Percentiles rank a stretch among this genome's conserved stretches.
phyloP scores from a whole-genome alignment of 1,284 basidiomycete genomes.

The Thecaphora frezii region DNA sequence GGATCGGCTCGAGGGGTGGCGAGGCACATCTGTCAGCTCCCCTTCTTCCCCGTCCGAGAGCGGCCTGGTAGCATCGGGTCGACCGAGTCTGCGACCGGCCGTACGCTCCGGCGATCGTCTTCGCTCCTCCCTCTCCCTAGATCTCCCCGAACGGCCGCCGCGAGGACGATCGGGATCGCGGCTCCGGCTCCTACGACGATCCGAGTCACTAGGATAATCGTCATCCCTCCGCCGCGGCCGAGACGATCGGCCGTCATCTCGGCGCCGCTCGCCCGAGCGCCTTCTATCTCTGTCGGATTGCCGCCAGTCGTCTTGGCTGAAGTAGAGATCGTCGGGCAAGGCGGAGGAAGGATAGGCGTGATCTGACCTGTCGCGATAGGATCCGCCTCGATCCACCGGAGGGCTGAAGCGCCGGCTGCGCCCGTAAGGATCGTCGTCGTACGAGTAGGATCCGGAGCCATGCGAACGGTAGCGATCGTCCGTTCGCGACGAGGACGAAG shows the following conservation, averaged over 20 bases:
- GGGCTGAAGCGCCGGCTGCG: not conserved
- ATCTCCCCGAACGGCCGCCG: not conserved
- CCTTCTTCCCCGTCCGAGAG: slow-evolving; percentile 1
- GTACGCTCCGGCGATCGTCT: not conserved
- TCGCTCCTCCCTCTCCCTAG: not conserved
- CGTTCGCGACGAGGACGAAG: too few relatives aligned
- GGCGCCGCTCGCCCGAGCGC: not conserved
- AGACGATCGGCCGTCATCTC: not conserved
- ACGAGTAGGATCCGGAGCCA: too few relatives aligned
- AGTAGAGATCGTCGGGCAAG: too few relatives aligned
- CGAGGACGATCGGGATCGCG: slow-evolving; percentile 9
- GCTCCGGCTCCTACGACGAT: slow-evolving; percentile 3
- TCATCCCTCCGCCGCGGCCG: not conserved
- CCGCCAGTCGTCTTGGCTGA: not conserved
- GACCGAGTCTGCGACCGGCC: slow-evolving; percentile 2
- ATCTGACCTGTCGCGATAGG: too few relatives aligned
- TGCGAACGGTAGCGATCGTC: too few relatives aligned
- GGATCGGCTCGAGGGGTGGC: too few relatives aligned
- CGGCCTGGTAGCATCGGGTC: slow-evolving; percentile 2
- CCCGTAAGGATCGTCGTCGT: not conserved
- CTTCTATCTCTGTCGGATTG: not conserved
- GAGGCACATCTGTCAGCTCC: not conserved
- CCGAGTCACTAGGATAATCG: too few relatives aligned
- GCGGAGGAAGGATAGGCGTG: too few relatives aligned
- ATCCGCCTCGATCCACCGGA: not conserved